Evolutionary conservation across 2,329 filamentous ascomycete species (phyloP).

Genomic region (Dryadomyces quercivorus): DNA sequence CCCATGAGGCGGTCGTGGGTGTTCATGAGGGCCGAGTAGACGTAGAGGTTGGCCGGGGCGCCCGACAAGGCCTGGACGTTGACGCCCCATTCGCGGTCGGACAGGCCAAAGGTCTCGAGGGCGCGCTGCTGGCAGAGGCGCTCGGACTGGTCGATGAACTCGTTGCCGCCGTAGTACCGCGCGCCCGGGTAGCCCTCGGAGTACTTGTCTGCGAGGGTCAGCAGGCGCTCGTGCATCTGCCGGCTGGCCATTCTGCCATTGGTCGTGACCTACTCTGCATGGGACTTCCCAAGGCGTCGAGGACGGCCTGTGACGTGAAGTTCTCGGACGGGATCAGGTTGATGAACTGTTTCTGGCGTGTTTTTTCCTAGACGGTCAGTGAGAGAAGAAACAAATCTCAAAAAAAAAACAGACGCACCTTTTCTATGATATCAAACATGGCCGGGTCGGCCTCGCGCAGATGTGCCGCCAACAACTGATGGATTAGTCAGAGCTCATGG

Average conservation of each 20-base stretch:
- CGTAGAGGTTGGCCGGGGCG: constrained; percentile 68
- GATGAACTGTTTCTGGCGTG: constrained; percentile 93
- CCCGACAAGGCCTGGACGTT: constrained; percentile 87
- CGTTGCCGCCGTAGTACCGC: constrained; percentile 92
- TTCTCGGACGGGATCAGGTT: constrained; percentile 94
- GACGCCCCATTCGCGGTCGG: constrained; percentile 84
- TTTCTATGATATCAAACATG: constrained; percentile 82
- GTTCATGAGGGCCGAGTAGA: constrained; percentile 86
- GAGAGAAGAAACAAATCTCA: neutral
- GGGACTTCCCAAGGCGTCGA: constrained; percentile 82
- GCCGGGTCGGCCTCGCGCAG: constrained; percentile 76
- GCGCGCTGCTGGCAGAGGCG: constrained; percentile 82
- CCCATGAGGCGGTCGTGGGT: constrained; percentile 95
- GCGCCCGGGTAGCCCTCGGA: constrained; percentile 96
- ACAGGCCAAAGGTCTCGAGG: constrained; percentile 73
- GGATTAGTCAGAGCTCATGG: neutral
- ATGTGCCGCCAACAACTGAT: constrained; percentile 64
- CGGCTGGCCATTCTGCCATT: too few relatives aligned
- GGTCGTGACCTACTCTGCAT: constrained; percentile 65
- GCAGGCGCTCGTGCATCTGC: too few relatives aligned
- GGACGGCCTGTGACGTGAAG: constrained; percentile 84
- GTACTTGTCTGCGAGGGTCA: constrained; percentile 62
- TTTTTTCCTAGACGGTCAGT: constrained; percentile 60
- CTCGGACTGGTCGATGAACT: constrained; percentile 89
- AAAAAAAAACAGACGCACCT: constrained; percentile 36